Evolutionary conservation across 1,284 basidiomycete species (phyloP).

Genomic region (Coniophora puteana): DNA sequence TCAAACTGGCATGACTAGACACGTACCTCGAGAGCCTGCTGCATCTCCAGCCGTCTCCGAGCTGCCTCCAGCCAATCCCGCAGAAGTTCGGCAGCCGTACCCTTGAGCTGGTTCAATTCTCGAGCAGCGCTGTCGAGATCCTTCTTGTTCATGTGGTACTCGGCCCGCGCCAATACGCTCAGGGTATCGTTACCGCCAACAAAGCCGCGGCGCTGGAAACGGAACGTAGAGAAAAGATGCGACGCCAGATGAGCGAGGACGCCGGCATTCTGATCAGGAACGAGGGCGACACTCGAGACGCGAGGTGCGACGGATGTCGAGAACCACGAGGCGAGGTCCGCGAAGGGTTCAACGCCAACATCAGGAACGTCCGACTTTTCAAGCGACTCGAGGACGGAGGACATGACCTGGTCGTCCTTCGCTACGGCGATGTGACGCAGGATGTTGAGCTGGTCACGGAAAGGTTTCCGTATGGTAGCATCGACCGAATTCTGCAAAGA

Average conservation of each 20-base stretch:
- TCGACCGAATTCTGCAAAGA: constrained; percentile 58
- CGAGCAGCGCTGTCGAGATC: constrained; percentile 89
- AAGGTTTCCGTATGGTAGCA: constrained; percentile 66
- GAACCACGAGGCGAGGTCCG: constrained; percentile 91
- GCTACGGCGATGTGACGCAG: constrained; percentile 73
- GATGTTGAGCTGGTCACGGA: constrained; percentile 87
- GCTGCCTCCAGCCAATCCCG: constrained; percentile 93
- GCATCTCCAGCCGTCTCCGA: constrained; percentile 83
- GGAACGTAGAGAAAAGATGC: constrained; percentile 69
- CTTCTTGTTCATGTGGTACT: constrained; percentile 88
- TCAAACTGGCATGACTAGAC: constrained; percentile 5
- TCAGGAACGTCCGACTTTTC: constrained; percentile 77
- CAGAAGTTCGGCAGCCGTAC: constrained; percentile 81
- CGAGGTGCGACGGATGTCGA: constrained; percentile 79
- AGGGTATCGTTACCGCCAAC: constrained; percentile 82
- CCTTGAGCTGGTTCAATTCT: constrained; percentile 88
- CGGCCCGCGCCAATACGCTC: constrained; percentile 86
- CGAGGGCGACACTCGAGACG: constrained; percentile 84
- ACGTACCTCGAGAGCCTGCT: constrained; percentile 87
- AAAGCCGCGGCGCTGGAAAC: constrained; percentile 76
- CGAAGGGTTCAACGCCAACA: constrained; percentile 87
- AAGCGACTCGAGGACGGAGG: constrained; percentile 67
- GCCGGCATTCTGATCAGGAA: constrained; percentile 87
- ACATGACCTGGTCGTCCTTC: constrained; percentile 65
- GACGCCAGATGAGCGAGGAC: constrained; percentile 87